These are phyloP conservation scores for Ceratocystiopsis sp. DNA, from an alignment of 2,329 filamentous ascomycete genomes.

Conservation along the genomic window DNA sequence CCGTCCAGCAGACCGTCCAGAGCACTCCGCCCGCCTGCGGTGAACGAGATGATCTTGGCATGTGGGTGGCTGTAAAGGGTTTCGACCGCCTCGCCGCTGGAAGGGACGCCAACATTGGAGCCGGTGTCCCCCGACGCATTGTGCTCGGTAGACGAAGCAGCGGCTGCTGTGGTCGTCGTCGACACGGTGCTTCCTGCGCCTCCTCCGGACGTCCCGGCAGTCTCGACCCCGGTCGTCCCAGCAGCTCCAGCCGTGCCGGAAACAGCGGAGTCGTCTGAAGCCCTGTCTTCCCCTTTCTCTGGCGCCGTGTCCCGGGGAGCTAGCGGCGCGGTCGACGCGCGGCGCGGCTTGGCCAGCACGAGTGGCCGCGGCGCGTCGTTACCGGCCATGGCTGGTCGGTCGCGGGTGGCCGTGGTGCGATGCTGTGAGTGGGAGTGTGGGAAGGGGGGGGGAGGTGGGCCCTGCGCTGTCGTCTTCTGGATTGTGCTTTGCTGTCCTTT, in stretches of 20 bases:
- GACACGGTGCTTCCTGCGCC: constrained; percentile 1
- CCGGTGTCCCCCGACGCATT: too few species aligned
- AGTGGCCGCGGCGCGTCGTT: neutral
- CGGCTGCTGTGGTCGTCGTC: neutral
- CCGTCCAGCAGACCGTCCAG: neutral
- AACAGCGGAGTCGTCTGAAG: neutral
- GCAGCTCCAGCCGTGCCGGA: constrained; percentile 4
- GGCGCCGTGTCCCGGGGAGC: neutral
- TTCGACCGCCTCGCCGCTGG: constrained; percentile 30
- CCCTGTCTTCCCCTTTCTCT: neutral
- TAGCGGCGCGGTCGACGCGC: constrained; percentile 5
- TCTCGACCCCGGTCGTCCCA: neutral
- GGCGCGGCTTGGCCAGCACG: constrained; percentile 2
- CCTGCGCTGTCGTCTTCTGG: too few species aligned
- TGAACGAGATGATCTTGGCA: constrained; percentile 49
- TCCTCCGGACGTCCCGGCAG: neutral
- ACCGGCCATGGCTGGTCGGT: constrained; percentile 1
- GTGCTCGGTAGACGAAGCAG: too few species aligned
- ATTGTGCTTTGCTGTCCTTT: too few species aligned
- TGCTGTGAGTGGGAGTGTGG: too few species aligned
- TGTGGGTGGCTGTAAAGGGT: constrained; percentile 59
- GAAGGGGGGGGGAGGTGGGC: too few species aligned
- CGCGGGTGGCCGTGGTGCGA: too few species aligned
- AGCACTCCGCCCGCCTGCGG: constrained; percentile 15
- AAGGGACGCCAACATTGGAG: too few species aligned